Conservation (phyloP, 1,139 yeast species). For the Nakaseomyces kungkrabaensis region DNA sequence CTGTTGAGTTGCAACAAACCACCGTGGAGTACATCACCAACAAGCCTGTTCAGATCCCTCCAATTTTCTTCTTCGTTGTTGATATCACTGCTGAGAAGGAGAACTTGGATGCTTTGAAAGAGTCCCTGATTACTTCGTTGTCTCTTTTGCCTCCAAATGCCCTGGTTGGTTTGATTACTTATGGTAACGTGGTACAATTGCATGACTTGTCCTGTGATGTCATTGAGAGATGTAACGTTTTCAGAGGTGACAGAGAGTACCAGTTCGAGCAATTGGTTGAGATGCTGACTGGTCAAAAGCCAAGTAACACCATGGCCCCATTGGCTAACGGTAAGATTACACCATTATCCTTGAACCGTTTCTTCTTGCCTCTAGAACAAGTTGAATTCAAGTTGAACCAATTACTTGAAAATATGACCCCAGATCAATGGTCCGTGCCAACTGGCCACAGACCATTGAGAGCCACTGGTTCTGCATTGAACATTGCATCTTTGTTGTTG, state of each 20-base stretch:
- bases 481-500: constrained; percentile 71
- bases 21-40: constrained; percentile 86
- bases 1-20: constrained; percentile 78
- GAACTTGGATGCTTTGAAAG: constrained; percentile 80
- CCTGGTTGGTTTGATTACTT: constrained; percentile 82
- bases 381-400: constrained; percentile 82
- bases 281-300: constrained; percentile 49
- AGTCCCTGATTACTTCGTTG: constrained; percentile 71
- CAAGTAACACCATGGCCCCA: constrained; percentile 12
- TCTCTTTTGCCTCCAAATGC: constrained; percentile 89
- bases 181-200: constrained; percentile 90
- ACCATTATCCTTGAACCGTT: constrained; percentile 50
- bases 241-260: constrained; percentile 88
- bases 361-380: constrained; percentile 75
- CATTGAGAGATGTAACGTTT: constrained; percentile 74
- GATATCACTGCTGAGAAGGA: constrained; percentile 95
- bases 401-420: constrained; percentile 66
- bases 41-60: constrained; percentile 87
- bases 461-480: constrained; percentile 88
- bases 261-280: constrained; percentile 64
- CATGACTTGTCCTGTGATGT: constrained; percentile 80
- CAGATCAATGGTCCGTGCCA: constrained; percentile 90
- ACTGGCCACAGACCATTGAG: constrained; percentile 86
- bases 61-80: constrained; percentile 83
- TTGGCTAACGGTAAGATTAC: constrained; percentile 21